Evolutionary conservation across 108 stramenopile species (phyloP).

Genomic region (Skeletonema tropicum): DNA sequence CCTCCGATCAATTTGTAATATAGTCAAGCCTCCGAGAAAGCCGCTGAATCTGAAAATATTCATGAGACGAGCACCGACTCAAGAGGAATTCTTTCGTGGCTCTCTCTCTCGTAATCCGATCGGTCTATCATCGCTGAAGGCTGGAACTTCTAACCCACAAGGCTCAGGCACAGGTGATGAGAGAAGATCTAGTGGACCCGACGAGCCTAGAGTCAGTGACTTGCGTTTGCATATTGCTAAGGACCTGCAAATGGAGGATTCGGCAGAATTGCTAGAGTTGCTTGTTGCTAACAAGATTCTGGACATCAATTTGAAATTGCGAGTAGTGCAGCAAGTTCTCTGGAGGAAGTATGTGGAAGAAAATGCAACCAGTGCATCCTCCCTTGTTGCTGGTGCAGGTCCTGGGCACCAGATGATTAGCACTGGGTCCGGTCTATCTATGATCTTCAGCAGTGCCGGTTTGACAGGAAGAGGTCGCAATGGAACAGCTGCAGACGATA

Average conservation of each 20-base stretch:
- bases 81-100: conserved; percentile 89
- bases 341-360: conserved; percentile 66
- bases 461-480: conserved; percentile 29
- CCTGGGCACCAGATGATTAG: conserved; percentile 53
- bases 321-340: conserved; percentile 75
- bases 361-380: conserved; percentile 53
- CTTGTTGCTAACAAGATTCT: conserved; percentile 87
- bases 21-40: conserved; percentile 82
- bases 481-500: conserved; percentile 16
- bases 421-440: conserved; percentile 65
- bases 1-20: conserved; percentile 58
- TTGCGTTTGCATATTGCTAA: conserved; percentile 78
- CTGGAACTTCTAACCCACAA: conserved; percentile 26
- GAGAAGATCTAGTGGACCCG: conserved; percentile 12
- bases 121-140: conserved; percentile 49
- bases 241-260: conserved; percentile 86
- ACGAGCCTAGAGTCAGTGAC: conserved; percentile 76
- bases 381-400: conserved; percentile 55
- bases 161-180: conserved; percentile 2
- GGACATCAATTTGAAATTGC: conserved; percentile 69
- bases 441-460: conserved; percentile 66
- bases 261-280: conserved; percentile 77
- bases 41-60: conserved; percentile 82
- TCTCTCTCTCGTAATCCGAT: conserved; percentile 77
- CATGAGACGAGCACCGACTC: conserved; percentile 80